Conservation (phyloP, 129 eudicot species). For the Ambrosia trifida region DNA sequence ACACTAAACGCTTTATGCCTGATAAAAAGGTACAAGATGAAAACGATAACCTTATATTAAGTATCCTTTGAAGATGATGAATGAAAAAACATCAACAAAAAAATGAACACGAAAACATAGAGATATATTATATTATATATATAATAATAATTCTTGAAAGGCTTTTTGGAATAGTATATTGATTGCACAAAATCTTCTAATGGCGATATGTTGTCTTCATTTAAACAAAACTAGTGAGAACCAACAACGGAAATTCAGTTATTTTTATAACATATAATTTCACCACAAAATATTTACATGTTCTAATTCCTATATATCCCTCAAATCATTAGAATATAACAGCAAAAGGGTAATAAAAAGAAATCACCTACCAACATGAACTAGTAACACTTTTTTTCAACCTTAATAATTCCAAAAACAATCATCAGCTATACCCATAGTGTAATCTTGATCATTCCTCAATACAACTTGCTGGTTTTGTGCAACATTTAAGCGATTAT, state of each 20-base stretch:
- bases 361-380: slow-evolving; percentile 1
- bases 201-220: too few relatives aligned
- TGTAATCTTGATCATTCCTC: slow-evolving; percentile 38
- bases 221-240: too few relatives aligned
- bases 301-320: background rate
- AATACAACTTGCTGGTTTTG: slow-evolving; percentile 31
- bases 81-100: too few relatives aligned
- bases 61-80: too few relatives aligned
- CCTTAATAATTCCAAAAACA: slow-evolving; percentile 61
- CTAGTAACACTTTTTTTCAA: slow-evolving; percentile 9
- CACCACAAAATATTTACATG: slow-evolving; percentile 15
- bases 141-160: too few relatives aligned
- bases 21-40: too few relatives aligned
- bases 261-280: background rate
- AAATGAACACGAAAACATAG: too few relatives aligned
- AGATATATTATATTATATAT: too few relatives aligned
- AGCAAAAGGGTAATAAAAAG: background rate
- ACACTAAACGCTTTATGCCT: too few relatives aligned
- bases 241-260: background rate
- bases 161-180: background rate
- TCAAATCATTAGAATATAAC: background rate
- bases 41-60: too few relatives aligned
- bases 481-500: slow-evolving; percentile 22
- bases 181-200: background rate
- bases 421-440: slow-evolving; percentile 39